These are phyloP conservation scores for Syzygium oleosum DNA, from an alignment of 345 rosid genomes.

Conservation along the genomic window DNA sequence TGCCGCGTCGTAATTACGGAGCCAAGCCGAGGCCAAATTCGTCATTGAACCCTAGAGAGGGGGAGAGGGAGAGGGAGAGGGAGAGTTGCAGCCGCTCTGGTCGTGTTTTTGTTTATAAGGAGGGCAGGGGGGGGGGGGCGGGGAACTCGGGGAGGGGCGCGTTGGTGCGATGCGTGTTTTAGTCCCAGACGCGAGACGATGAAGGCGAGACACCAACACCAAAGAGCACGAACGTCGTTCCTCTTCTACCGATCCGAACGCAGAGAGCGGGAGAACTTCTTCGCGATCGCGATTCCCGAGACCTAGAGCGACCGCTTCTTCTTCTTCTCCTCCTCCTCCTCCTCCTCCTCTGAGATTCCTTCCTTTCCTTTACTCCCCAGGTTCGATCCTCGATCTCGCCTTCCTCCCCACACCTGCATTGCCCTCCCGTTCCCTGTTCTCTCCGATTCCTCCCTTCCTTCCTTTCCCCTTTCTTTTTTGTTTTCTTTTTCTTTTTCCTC, in stretches of 20 bases:
- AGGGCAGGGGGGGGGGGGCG: constrained; percentile 2
- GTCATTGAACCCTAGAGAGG: neutral
- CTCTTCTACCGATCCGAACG: neutral
- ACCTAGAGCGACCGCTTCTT: neutral
- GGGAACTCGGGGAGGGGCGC: constrained; percentile 44
- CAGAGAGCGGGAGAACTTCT: neutral
- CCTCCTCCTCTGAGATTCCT: neutral
- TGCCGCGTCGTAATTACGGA: neutral
- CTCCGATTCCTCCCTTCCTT: neutral
- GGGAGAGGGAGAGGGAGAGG: neutral
- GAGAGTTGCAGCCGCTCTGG: neutral
- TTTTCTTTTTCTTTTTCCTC: neutral
- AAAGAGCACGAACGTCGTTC: too few relatives aligned
- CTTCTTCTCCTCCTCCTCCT: neutral
- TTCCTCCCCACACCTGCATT: constrained; percentile 1
- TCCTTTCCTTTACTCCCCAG: neutral
- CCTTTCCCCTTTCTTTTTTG: neutral
- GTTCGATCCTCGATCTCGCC: neutral
- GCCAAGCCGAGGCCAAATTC: neutral
- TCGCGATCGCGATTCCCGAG: neutral
- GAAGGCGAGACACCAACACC: neutral
- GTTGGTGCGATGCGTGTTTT: constrained; percentile 39
- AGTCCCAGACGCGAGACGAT: constrained; percentile 31
- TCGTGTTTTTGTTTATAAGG: neutral
- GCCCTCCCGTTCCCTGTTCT: neutral